These are phyloP conservation scores for Cryphonectria parasitica DNA, from an alignment of 2,329 filamentous ascomycete species.

Conservation along the genomic window DNA sequence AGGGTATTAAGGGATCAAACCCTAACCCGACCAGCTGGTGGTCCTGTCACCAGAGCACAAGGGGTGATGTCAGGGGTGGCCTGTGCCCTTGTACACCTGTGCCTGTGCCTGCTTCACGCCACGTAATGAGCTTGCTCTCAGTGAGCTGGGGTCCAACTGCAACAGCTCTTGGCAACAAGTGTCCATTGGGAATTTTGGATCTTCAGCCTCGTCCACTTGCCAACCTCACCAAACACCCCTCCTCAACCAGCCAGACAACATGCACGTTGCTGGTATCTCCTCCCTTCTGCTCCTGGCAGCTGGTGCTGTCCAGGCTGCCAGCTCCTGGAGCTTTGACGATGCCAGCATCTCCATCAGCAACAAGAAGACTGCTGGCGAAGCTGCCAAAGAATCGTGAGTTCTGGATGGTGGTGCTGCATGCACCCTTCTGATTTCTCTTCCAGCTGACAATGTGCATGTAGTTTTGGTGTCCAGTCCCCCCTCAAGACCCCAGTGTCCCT, in stretches of 20 bases:
- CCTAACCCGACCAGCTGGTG: background rate
- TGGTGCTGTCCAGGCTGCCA: constrained; percentile 55
- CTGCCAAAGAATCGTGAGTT: constrained; percentile 69
- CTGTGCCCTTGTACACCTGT: background rate
- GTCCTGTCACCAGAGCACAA: background rate
- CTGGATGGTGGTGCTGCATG: constrained; percentile 12
- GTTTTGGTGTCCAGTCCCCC: constrained; percentile 62
- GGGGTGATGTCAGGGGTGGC: constrained; percentile 12
- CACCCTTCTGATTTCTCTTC: constrained; percentile 12
- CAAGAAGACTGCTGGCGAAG: constrained; percentile 63
- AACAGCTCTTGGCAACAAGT: constrained; percentile 23
- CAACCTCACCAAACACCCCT: constrained; percentile 19
- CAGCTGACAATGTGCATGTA: constrained; percentile 41
- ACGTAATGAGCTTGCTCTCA: constrained; percentile 26
- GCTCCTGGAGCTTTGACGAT: constrained; percentile 76
- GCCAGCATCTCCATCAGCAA: constrained; percentile 67
- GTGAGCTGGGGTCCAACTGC: constrained; percentile 7
- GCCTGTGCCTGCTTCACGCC: constrained; percentile 23
- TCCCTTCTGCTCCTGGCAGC: constrained; percentile 52
- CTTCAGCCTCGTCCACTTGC: constrained; percentile 19
- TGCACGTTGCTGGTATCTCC: constrained; percentile 48
- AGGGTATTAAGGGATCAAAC: background rate
- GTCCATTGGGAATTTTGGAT: constrained; percentile 21
- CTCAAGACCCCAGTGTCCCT: constrained; percentile 68
- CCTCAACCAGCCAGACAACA: constrained; percentile 33